Conservation (phyloP, 345 rosid species). For the Chamaenerion angustifolium region DNA sequence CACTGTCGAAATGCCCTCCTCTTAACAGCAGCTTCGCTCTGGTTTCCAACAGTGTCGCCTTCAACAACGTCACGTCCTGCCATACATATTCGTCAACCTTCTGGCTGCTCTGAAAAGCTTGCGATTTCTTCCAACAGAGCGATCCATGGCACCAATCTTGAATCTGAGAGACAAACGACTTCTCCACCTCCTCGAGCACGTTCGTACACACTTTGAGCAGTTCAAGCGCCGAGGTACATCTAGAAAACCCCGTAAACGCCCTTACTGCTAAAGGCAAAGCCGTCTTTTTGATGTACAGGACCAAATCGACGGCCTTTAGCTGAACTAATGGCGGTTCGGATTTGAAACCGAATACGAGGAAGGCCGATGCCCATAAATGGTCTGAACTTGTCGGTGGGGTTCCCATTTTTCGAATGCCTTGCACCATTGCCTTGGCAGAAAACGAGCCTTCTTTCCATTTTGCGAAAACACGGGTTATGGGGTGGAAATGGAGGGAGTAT, state of each 20-base stretch:
- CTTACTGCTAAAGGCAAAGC: constrained; percentile 71
- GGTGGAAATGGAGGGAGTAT: constrained; percentile 74
- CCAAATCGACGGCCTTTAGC: constrained; percentile 60
- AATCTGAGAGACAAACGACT: constrained; percentile 72
- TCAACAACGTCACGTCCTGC: constrained; percentile 80
- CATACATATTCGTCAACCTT: constrained; percentile 79
- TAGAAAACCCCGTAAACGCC: constrained; percentile 68
- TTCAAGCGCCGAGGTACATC: constrained; percentile 81
- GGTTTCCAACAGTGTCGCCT: constrained; percentile 66
- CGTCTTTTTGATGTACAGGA: constrained; percentile 62
- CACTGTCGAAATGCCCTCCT: constrained; percentile 78
- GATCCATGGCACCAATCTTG: constrained; percentile 79
- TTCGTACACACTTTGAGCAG: constrained; percentile 79
- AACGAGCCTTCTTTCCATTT: constrained; percentile 41
- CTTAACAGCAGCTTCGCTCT: constrained; percentile 74
- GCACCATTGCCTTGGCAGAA: constrained; percentile 54
- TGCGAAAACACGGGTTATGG: constrained; percentile 48
- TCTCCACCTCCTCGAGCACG: constrained; percentile 83
- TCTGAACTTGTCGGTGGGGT: constrained; percentile 41
- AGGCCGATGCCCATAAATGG: constrained; percentile 86
- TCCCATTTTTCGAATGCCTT: constrained; percentile 42
- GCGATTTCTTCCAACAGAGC: constrained; percentile 71
- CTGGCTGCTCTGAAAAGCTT: constrained; percentile 13
- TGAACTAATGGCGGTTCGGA: constrained; percentile 72
- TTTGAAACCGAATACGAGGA: constrained; percentile 83